Evolutionary conservation across 257 asterid species (phyloP), one percentile per base, ranked within the genome.

Genomic region (Nicotiana knightiana): DNA sequence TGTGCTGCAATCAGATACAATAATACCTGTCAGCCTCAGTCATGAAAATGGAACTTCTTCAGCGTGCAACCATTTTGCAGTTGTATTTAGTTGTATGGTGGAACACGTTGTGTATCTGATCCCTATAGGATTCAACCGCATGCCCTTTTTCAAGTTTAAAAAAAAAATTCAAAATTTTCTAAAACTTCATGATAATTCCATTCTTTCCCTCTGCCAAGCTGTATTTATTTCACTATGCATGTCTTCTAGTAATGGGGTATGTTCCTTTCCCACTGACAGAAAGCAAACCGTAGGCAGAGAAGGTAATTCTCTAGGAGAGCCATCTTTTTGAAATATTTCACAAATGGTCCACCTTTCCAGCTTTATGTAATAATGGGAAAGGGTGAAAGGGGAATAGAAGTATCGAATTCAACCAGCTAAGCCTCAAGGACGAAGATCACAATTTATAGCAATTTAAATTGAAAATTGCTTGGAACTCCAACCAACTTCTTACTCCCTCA

Each of bases 401-500:
- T 70, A 11, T 39, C 35, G 13, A 43, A 21, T 5, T 70, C 58
- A n/a, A 70, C 77, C 21, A 3, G 33, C 16, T 39, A 39, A 70
- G 33, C 33, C 48, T 70, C 58, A 70, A 15, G 55, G 43, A 55
- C 57, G 9, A 37, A 68, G 35, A n/a, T 70, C 77, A 43, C 35
- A 70, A 43, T 5, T 70, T 21, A 43, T 70, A 70, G 57, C 57
- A 70, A 12, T 70, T 39, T n/a, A 13, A 70, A 70, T 70, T 70
- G 57, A 67, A 8, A 17, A 18, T 43, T 70, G 58, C 35, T 39
- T n/a, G 57, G 33, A 39, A 70, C 77, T 70, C 58, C 77, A 70
- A 70, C 77, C 5, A 70, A 70, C 77, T 70, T 70, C 3, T 43
- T 70, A 70, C 77, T n/a, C 77, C 77, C 58, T 39, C 77, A 70